Conservation (phyloP, 139 green algal species). For the Tetraselmis chui region DNA sequence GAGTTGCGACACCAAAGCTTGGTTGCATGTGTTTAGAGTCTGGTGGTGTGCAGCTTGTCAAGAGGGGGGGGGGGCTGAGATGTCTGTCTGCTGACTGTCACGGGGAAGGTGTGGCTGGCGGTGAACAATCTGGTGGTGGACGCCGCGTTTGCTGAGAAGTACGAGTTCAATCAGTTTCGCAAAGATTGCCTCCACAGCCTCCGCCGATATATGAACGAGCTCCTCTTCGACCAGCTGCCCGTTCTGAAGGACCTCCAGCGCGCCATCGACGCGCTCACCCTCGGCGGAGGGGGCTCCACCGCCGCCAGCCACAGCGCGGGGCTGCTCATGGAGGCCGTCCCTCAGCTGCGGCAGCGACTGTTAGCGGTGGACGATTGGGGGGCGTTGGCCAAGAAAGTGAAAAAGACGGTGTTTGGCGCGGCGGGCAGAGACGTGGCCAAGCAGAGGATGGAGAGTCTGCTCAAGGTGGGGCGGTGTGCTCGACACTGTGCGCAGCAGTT, state of each 20-base stretch:
- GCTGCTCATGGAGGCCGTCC: conserved; percentile 72
- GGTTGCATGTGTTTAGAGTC: too few relatives aligned
- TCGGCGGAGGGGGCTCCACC: conserved; percentile 15
- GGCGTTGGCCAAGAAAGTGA: conserved; percentile 19
- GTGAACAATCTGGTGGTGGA: conserved; percentile 80
- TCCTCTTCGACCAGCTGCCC: conserved; percentile 78
- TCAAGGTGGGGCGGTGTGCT: conserved; percentile 29
- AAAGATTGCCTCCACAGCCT: conserved; percentile 53
- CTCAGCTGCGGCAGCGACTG: conserved; percentile 36
- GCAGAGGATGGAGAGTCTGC: conserved; percentile 35
- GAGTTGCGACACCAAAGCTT: too few relatives aligned
- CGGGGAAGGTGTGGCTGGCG: conserved; percentile 86
- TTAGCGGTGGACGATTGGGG: conserved; percentile 47
- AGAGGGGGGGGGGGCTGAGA: too few relatives aligned
- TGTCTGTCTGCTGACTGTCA: too few relatives aligned
- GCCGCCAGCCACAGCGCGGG: conserved; percentile 4
- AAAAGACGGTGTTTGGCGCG: conserved; percentile 29
- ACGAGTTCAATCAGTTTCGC: conserved; percentile 58
- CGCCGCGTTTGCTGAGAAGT: conserved; percentile 53
- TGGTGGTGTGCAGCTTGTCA: too few relatives aligned
- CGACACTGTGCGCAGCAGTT: too few relatives aligned
- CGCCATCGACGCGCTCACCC: conserved; percentile 63
- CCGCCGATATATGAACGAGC: conserved; percentile 69
- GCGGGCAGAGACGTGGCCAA: conserved; percentile 17
- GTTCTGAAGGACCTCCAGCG: conserved; percentile 66